These are phyloP conservation scores for Cenchrus fungigraminus DNA, from an alignment of 176 grass and related monocot genomes.

Conservation along the genomic window DNA sequence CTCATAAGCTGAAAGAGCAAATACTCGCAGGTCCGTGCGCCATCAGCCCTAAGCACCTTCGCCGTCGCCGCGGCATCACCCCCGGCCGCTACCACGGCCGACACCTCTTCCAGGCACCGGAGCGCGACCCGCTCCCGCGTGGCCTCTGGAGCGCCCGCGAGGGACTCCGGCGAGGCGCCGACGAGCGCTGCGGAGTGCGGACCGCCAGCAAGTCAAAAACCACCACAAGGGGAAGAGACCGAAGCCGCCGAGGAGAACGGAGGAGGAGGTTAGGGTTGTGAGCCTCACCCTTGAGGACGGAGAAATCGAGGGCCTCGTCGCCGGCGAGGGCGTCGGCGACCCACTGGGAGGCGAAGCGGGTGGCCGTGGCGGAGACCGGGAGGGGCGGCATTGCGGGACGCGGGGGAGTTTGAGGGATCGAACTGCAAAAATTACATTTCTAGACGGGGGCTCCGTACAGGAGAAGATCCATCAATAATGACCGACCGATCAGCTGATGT, in stretches of 20 bases:
- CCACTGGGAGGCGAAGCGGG: slow-evolving; percentile 21
- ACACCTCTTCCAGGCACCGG: slow-evolving; percentile 25
- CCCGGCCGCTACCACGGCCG: not conserved
- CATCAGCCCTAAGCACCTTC: slow-evolving; percentile 26
- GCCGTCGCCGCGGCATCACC: not conserved
- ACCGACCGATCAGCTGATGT: too few species aligned
- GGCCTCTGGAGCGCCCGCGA: slow-evolving; percentile 20
- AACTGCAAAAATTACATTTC: not conserved
- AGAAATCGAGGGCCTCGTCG: slow-evolving; percentile 37
- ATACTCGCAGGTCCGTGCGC: slow-evolving; percentile 28
- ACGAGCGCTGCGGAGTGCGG: slow-evolving; percentile 37
- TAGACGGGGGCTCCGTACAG: too few species aligned
- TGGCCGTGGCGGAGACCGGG: not conserved
- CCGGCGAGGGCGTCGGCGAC: slow-evolving; percentile 36
- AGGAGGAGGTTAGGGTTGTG: not conserved
- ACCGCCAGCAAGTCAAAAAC: not conserved
- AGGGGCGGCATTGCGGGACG: not conserved
- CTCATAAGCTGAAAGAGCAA: slow-evolving; percentile 14
- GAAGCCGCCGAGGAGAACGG: not conserved
- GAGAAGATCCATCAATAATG: too few species aligned
- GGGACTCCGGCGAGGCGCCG: slow-evolving; percentile 12
- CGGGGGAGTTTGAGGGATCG: slow-evolving; percentile 2
- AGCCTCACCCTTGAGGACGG: slow-evolving; percentile 1
- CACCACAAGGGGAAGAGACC: slow-evolving; percentile 22
- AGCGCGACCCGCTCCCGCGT: slow-evolving; percentile 34